phyloP scores from a whole-genome alignment of 495 filamentous ascomycete species.

The Eremomyces bilateralis region DNA sequence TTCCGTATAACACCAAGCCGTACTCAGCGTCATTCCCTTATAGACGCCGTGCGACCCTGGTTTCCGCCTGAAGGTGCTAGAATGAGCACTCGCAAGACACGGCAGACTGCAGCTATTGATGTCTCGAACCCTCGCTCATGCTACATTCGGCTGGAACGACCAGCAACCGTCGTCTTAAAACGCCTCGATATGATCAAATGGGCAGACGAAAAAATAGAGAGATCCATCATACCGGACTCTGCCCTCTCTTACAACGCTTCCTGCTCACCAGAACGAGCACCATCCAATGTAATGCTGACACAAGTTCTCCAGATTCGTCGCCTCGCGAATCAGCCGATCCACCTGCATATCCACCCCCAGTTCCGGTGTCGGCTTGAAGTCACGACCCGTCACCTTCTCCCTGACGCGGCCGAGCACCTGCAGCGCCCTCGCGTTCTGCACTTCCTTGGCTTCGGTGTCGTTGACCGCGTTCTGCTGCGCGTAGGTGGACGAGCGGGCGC shows the following conservation, averaged over 20 bases:
- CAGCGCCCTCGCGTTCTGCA: constrained; percentile 79
- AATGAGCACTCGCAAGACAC: too few species aligned
- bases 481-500: constrained; percentile 12
- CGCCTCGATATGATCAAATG: too few species aligned
- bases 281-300: constrained; percentile 98
- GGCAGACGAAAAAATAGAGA: too few species aligned
- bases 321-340: constrained; percentile 79
- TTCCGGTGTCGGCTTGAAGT: constrained; percentile 52
- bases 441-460: constrained; percentile 37
- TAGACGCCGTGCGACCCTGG: too few species aligned
- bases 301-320: constrained; percentile 89
- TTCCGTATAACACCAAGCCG: too few species aligned
- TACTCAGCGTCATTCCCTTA: too few species aligned
- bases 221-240: too few species aligned
- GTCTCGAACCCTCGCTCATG: too few species aligned
- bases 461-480: constrained; percentile 7
- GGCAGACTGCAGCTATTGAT: too few species aligned
- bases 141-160: too few species aligned
- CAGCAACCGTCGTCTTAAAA: too few species aligned
- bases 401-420: constrained; percentile 81
- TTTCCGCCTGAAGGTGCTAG: too few species aligned
- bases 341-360: constrained; percentile 76
- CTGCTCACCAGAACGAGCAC: constrained; percentile 69
- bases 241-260: background rate
- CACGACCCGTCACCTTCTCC: constrained; percentile 70